Evolutionary conservation across 352 stramenopile genomes (phyloP).

Genomic region (Globisporangium nagaii): DNA sequence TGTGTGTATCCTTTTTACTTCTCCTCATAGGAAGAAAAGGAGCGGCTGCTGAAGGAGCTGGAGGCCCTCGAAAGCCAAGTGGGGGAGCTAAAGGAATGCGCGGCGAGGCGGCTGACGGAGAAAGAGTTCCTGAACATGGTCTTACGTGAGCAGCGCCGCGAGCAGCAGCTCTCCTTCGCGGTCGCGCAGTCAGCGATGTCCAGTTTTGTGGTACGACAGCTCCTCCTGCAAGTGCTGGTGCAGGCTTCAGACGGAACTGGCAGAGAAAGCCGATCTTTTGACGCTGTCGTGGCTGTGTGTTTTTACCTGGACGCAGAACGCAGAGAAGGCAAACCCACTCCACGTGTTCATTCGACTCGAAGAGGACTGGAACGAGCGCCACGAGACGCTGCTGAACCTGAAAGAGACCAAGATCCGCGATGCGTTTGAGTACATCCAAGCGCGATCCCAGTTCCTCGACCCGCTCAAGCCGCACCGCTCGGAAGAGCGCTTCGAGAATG

Average conservation of each 20-base stretch:
- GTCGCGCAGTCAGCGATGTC: slow-evolving; percentile 27
- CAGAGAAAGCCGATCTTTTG: too few relatives aligned
- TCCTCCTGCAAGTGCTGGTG: background rate
- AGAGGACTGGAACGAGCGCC: slow-evolving; percentile 17
- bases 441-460: slow-evolving; percentile 35
- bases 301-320: background rate
- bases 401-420: slow-evolving; percentile 28
- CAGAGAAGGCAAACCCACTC: slow-evolving; percentile 13
- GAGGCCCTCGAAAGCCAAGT: slow-evolving; percentile 26
- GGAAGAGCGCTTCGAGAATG: slow-evolving; percentile 33
- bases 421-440: slow-evolving; percentile 29
- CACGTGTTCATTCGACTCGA: slow-evolving; percentile 37
- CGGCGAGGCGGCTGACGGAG: slow-evolving; percentile 16
- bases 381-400: slow-evolving; percentile 23
- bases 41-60: slow-evolving; percentile 23
- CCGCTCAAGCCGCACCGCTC: slow-evolving; percentile 26
- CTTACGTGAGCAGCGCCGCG: slow-evolving; percentile 21
- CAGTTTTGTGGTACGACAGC: slow-evolving; percentile 15
- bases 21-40: slow-evolving; percentile 32
- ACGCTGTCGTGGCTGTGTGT: too few relatives aligned
- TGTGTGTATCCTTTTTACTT: background rate
- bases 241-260: background rate
- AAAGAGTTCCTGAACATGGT: background rate
- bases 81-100: slow-evolving; percentile 20
- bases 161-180: slow-evolving; percentile 26